phyloP scores from a whole-genome alignment of 805 yeast genomes.

The Candida glaebosa region DNA sequence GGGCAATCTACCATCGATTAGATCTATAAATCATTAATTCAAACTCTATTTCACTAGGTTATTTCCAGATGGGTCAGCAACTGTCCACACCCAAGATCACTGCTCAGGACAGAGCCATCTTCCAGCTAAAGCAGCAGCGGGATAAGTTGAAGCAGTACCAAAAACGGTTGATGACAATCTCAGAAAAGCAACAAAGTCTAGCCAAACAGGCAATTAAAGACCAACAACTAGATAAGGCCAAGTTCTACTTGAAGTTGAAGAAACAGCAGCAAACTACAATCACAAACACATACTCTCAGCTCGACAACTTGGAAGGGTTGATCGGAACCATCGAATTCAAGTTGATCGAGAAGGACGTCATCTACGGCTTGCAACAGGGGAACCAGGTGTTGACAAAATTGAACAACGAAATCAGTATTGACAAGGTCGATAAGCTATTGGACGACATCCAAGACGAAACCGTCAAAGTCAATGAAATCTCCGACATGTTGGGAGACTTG shows the following conservation, averaged over 20 bases:
- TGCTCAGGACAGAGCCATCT: conserved; percentile 78
- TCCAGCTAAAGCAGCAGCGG: conserved; percentile 83
- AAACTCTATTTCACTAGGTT: no score
- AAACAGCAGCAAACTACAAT: conserved; percentile 80
- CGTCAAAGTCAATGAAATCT: conserved; percentile 71
- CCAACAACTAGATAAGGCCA: conserved; percentile 59
- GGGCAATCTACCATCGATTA: no score
- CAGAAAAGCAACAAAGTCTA: conserved; percentile 57
- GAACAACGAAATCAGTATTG: conserved; percentile 74
- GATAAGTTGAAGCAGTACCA: conserved; percentile 80
- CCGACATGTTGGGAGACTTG: conserved; percentile 48
- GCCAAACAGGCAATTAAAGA: conserved; percentile 54
- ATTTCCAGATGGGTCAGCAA: conserved; percentile 38
- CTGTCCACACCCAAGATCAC: conserved; percentile 59
- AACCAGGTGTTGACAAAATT: conserved; percentile 70
- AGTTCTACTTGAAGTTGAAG: conserved; percentile 66
- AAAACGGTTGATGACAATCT: conserved; percentile 51
- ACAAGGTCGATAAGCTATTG: conserved; percentile 74
- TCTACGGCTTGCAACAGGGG: conserved; percentile 79
- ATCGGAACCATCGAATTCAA: conserved; percentile 85
- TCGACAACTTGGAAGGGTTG: conserved; percentile 74
- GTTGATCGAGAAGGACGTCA: conserved; percentile 78
- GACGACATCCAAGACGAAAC: conserved; percentile 84
- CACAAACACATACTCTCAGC: conserved; percentile 68
- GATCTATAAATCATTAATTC: no score